Evolutionary conservation across 2,329 filamentous ascomycete genomes (phyloP).

Genomic region (Hortaea sp.): DNA sequence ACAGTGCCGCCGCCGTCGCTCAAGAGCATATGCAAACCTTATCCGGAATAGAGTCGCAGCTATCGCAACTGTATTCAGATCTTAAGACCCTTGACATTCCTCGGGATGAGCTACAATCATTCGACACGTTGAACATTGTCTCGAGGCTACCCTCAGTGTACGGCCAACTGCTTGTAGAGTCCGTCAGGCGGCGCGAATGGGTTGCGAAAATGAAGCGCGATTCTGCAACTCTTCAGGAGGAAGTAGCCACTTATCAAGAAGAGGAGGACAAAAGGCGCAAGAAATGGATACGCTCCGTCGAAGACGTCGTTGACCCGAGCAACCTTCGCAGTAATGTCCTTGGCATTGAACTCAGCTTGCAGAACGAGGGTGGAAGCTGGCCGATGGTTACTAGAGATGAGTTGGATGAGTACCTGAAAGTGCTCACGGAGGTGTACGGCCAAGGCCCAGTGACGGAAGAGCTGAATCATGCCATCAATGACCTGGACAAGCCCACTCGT

Average conservation of each 20-base stretch:
- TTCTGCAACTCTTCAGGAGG: conserved; percentile 78
- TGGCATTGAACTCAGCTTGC: conserved; percentile 74
- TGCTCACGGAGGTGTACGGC: conserved; percentile 54
- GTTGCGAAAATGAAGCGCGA: conserved; percentile 81
- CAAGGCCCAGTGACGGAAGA: conserved; percentile 60
- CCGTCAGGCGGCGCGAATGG: conserved; percentile 81
- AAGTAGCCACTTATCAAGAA: conserved; percentile 84
- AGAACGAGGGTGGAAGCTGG: conserved; percentile 72
- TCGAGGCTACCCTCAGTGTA: conserved; percentile 82
- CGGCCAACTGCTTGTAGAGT: conserved; percentile 77
- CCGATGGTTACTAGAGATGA: conserved; percentile 67
- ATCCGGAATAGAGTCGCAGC: conserved; percentile 65
- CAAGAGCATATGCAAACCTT: conserved; percentile 72
- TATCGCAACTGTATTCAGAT: conserved; percentile 61
- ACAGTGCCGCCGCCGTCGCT: conserved; percentile 54
- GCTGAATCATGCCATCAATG: conserved; percentile 64
- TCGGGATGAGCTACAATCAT: conserved; percentile 66
- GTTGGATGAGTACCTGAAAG: conserved; percentile 61
- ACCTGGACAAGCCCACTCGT: conserved; percentile 71
- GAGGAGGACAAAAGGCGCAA: conserved; percentile 82
- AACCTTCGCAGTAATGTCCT: conserved; percentile 55
- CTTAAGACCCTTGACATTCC: conserved; percentile 62
- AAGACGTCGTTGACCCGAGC: conserved; percentile 60
- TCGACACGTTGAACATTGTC: conserved; percentile 70
- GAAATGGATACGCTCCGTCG: conserved; percentile 82